These are phyloP conservation scores for Fusarium pilosicola DNA, from an alignment of 2,329 filamentous ascomycete species.

Conservation along the genomic window DNA sequence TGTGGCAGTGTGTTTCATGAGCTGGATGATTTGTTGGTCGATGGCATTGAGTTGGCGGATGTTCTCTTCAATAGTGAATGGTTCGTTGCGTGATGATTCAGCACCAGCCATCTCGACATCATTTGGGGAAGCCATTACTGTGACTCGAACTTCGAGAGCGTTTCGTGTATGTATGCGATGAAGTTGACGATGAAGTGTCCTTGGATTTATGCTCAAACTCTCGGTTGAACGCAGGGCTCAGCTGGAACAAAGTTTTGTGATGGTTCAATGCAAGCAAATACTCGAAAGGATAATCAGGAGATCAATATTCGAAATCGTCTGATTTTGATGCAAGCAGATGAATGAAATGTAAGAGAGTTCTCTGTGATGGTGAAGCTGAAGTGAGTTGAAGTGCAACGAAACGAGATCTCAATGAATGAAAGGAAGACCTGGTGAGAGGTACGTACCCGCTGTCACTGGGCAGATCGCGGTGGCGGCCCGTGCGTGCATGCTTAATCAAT, in stretches of 20 bases:
- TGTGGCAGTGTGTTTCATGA: slow-evolving; percentile 57
- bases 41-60: slow-evolving; percentile 84
- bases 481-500: neutral
- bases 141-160: neutral
- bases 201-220: neutral
- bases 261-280: neutral
- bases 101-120: slow-evolving; percentile 48
- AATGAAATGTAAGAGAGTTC: neutral
- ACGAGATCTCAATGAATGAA: neutral
- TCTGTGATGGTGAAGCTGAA: neutral
- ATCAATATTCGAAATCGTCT: no score
- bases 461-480: neutral
- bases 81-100: slow-evolving; percentile 49
- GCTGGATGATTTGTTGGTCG: slow-evolving; percentile 66
- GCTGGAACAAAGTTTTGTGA: neutral
- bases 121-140: slow-evolving; percentile 46
- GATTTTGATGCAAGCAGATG: neutral
- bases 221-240: neutral
- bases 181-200: neutral
- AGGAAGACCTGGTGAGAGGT: neutral
- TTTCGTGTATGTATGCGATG: neutral
- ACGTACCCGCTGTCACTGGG: neutral
- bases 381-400: neutral
- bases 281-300: no score
- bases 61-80: slow-evolving; percentile 79